Percentiles rank a stretch among this genome's conserved stretches.
phyloP scores from a whole-genome alignment of 768 basidiomycete species.

The Russula griseocarnosa region DNA sequence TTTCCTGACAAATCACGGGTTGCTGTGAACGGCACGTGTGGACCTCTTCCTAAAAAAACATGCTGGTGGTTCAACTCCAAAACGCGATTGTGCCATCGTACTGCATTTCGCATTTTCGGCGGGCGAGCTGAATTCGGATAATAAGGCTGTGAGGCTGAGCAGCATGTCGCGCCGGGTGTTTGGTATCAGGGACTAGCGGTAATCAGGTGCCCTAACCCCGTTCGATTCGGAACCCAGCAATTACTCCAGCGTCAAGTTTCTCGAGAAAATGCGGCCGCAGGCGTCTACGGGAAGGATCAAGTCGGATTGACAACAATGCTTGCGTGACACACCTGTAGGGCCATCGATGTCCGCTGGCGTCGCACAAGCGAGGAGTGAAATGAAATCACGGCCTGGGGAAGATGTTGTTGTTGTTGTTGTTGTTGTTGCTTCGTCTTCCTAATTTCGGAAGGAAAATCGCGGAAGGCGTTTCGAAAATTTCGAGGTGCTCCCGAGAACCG shows the following conservation, averaged over 20 bases:
- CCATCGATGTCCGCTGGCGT: conserved; percentile 9
- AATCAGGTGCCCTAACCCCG: conserved; percentile 21
- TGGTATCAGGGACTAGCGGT: conserved; percentile 20
- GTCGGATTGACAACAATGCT: conserved; percentile 1
- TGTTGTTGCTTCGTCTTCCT: conserved; percentile 7
- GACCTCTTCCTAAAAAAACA: conserved; percentile 13
- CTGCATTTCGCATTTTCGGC: not conserved
- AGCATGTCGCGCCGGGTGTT: conserved; percentile 4
- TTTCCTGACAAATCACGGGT: conserved; percentile 7
- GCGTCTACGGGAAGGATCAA: conserved; percentile 6
- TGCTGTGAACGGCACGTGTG: conserved; percentile 13
- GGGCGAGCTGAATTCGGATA: conserved; percentile 2
- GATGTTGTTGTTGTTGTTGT: not conserved
- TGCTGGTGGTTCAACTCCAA: conserved; percentile 4
- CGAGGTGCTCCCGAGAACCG: not conserved
- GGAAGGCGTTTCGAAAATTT: conserved; percentile 1
- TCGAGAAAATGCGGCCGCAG: conserved; percentile 8
- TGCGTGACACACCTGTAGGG: not conserved
- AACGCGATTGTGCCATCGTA: not conserved
- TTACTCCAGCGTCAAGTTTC: conserved; percentile 11
- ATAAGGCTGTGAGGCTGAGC: not conserved
- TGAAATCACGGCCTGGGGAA: conserved; percentile 8
- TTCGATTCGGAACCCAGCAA: conserved; percentile 20
- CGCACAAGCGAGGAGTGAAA: conserved; percentile 9
- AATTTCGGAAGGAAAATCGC: conserved; percentile 18